Base-by-base conservation (phyloP, 345 rosid species). In the Populus ilicifolia region DNA sequence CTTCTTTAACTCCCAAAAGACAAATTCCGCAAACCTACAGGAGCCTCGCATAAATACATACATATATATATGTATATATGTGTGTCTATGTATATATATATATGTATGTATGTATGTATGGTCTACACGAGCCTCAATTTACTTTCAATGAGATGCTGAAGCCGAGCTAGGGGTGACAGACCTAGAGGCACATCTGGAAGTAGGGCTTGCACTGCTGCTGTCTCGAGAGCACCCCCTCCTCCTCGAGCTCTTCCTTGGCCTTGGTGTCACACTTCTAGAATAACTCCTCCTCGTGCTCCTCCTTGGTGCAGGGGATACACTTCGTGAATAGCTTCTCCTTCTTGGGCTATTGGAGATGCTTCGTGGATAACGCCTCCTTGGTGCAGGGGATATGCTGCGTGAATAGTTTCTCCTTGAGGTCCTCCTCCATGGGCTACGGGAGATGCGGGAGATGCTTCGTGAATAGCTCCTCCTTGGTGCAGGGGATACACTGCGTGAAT, bases 151-250 rank as follows among this genome's bases (percentile, higher is more conserved):
- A 25, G 83, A 84, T 7, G 80, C 77, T 30, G 89, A 83, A 18
- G 73, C 36, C 13, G 91, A 88, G 44, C 79, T 74, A 2, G 93
- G 90, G 73, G 84, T 86, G n/a, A 70, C 84, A 25, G 94, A 89
- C 81, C 98, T 84, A 3, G 94, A 88, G 71, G 88, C 77, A 13
- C 89, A 90, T 76, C 94, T 86, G 11, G 94, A 87, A 27, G 87
- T 85, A 6, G 76, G 74, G 79, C 88, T 79, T 1, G 38, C 82
- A 79, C 87, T 87, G 1, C 59, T 72, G 68, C 80, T 78, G 62
- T 80, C 87, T 1, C 35, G 29, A 27, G 81, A 80, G 2, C 50
- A 2, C 10, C 12, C 76, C 8, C 67, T 44, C 77, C 56, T 41
- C 70, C 78, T 21, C 17, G 75, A 64, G 83, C 79, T 70, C 80